Evolutionary conservation across 164 flowering plant species (phyloP), one percentile per base, ranked within the genome.

Genomic region (Brasenia schreberi): DNA sequence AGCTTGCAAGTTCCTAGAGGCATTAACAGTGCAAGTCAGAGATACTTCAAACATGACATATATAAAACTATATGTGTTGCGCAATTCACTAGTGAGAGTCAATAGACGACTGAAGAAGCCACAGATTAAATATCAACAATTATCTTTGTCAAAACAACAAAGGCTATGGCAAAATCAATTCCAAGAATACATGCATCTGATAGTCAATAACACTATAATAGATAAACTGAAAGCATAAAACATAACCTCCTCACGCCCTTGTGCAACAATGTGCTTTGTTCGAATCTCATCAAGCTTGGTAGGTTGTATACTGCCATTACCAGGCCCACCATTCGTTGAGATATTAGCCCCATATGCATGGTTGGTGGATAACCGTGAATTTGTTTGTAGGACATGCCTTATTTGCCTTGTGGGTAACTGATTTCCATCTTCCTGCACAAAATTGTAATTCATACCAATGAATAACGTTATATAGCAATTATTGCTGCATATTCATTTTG

Each of bases 1-100:
- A 59, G 80, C 80, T 85, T 81, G 86, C 82, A 73, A 84, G 81
- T 78, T 87, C 96, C 97, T 89, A 81, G 74, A 87, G 80, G 77
- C 78, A 71, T 80, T 77, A 49, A 49, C 12, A 3, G 4, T 49
- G 56, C 56, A 49, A 49, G 12, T 49, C 56, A 49, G 56, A 49
- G 7, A 49, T 9, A 49, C 16, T 49, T 49, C 56, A 49, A 49
- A 14, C 56, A 7, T 6, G 16, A 49, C 16, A 49, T 9, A 49
- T 9, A 49, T 9, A 49, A 14, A 49, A 49, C 56, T 14, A 49
- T 49, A 33, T 49, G 16, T 49, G 56, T 14, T 49, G 7, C 16
- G 10, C 56, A 9, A 2, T 49, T 49, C 16, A 9, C 56, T 49
- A 49, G 16, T 9, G 56, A 49, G 16, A 9, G 16, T 49, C 56